Base-by-base conservation (phyloP, 2,329 filamentous ascomycete genomes). In the Rutstroemia sp. region DNA sequence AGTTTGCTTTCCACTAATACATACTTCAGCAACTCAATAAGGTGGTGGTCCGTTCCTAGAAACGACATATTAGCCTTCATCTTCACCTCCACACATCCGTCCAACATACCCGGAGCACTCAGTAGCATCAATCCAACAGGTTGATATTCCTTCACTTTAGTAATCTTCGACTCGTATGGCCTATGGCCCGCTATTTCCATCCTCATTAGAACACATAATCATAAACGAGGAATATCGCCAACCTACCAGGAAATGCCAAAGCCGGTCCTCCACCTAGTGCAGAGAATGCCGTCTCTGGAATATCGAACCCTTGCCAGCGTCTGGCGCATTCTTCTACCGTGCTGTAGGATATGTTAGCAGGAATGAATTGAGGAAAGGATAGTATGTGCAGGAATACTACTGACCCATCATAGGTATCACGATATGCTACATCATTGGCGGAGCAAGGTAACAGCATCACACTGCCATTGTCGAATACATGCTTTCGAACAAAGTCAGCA, bases 281-380 rank as follows among this genome's bases (percentile, higher is more conserved):
- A 4, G 61, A 60, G 40, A 58, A 60, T 12, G 58, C 54, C 12
- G 60, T 61, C 10, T 57, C 52, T 1, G 55, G 51, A 25, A 63
- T 44, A 4, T 61, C 58, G n/a, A 56, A 63, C 5, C 63, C 63
- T 51, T 64, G 63, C 63, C 61, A 63, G 8, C 19, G 51, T n/a
- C 52, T 49, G 2, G 58, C 57, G 3, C 40, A 45, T 46, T 62
- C 51, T 23, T 60, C 54, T 3, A 57, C n/a, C 3, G 55, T 48
- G 17, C 21, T 45, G 27, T 5, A 36, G 7, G n/a, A 3, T 2
- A 3, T 3, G 7, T 48, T 25, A 42, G 19, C 5, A 44, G 3
- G 19, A 5, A 14, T 3, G 7, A 8, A 1, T 6, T 17, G 1
- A 30, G 2, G 0, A 10, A 19, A 3, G 17, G 9, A 27, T 7